These are phyloP conservation scores for Microstegium vimineum DNA, from an alignment of 176 grass and related monocot species.

Conservation along the genomic window DNA sequence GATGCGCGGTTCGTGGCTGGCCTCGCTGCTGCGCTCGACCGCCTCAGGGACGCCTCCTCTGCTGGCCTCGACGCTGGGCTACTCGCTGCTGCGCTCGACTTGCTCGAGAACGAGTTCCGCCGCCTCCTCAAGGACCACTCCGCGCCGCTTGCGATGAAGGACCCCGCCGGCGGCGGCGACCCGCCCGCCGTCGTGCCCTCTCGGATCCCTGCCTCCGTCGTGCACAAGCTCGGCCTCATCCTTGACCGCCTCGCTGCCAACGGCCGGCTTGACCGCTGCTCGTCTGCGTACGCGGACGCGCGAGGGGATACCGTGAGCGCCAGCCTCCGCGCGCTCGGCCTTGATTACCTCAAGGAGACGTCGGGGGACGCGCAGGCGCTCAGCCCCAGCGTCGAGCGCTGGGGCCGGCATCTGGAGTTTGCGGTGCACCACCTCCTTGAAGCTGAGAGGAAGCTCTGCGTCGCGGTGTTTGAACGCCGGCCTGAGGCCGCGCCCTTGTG, in stretches of 20 bases:
- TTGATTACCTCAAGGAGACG: slow-evolving; percentile 48
- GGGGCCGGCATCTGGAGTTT: slow-evolving; percentile 65
- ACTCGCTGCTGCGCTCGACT: slow-evolving; percentile 50
- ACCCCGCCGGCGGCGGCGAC: neutral
- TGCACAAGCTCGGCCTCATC: slow-evolving; percentile 52
- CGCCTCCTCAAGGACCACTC: slow-evolving; percentile 61
- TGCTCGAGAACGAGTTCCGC: slow-evolving; percentile 68
- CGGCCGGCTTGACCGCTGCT: slow-evolving; percentile 27
- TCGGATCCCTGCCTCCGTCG: slow-evolving; percentile 42
- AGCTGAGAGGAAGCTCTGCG: slow-evolving; percentile 52
- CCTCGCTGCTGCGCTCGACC: slow-evolving; percentile 32
- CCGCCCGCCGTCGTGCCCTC: slow-evolving; percentile 37
- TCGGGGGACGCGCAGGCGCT: slow-evolving; percentile 59
- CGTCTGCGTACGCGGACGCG: slow-evolving; percentile 28
- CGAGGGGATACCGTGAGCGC: slow-evolving; percentile 53
- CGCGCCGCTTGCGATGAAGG: slow-evolving; percentile 46
- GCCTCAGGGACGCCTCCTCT: slow-evolving; percentile 19
- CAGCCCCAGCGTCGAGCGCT: slow-evolving; percentile 47
- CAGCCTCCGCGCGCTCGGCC: slow-evolving; percentile 56
- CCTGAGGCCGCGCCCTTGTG: slow-evolving; percentile 39
- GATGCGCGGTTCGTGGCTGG: slow-evolving; percentile 51
- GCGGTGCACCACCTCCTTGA: slow-evolving; percentile 63
- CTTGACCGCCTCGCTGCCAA: slow-evolving; percentile 62
- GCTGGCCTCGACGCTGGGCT: slow-evolving; percentile 53
- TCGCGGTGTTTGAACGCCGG: slow-evolving; percentile 35